phyloP scores from a whole-genome alignment of 495 filamentous ascomycete species.

The Penicillium arizonense region DNA sequence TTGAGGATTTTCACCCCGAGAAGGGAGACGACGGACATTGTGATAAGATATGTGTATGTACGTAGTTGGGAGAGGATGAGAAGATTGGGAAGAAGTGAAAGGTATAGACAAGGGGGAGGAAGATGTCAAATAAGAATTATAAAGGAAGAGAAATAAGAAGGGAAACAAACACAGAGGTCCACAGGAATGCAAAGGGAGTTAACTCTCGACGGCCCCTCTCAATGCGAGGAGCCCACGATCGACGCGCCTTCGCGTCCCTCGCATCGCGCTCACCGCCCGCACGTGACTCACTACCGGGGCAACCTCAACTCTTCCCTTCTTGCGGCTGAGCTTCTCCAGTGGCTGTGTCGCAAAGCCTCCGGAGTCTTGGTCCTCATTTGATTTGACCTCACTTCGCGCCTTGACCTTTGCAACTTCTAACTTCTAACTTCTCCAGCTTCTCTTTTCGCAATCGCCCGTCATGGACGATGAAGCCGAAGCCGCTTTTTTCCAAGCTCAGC shows the following conservation, averaged over 20 bases:
- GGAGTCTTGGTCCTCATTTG: not conserved
- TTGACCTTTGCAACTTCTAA: not conserved
- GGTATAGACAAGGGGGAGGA: constrained; percentile 75
- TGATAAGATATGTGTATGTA: constrained; percentile 34
- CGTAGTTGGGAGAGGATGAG: constrained; percentile 5
- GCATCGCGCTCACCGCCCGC: constrained; percentile 26
- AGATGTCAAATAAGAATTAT: constrained; percentile 3
- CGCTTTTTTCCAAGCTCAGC: constrained; percentile 57
- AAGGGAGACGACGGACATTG: constrained; percentile 95
- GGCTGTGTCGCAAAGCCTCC: constrained; percentile 3
- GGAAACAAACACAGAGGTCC: constrained; percentile 22
- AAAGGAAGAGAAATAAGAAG: constrained; percentile 16
- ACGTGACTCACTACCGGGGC: constrained; percentile 19
- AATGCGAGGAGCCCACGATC: constrained; percentile 23
- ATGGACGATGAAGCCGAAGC: constrained; percentile 64
- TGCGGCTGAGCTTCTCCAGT: constrained; percentile 7
- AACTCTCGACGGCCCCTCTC: constrained; percentile 12
- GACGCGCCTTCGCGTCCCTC: constrained; percentile 32
- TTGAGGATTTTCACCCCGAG: constrained; percentile 93
- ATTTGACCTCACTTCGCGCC: not conserved
- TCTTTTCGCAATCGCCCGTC: constrained; percentile 16
- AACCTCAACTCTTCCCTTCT: constrained; percentile 1
- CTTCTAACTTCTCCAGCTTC: not conserved
- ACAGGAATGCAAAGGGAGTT: constrained; percentile 21
- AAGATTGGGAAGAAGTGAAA: constrained; percentile 47